Evolutionary conservation across 805 yeast genomes (phyloP), one percentile per base, ranked within the genome.

Genomic region (Lachancea sp.): DNA sequence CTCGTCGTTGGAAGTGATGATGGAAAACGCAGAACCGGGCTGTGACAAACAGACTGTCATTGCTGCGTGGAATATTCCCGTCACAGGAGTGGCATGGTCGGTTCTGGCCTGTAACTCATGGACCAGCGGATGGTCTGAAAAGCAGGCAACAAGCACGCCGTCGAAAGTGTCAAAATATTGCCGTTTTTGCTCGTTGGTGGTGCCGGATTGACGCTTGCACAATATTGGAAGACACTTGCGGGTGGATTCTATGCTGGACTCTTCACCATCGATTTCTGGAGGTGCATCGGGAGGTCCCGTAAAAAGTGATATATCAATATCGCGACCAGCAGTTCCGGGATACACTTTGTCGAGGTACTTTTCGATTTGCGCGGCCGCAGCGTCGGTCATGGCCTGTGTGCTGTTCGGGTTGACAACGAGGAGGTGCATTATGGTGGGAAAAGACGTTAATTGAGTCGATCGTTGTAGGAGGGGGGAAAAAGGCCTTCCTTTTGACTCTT

Each of bases 81-180:
- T 42, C 13, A 51, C 51, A 25, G 37, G 50, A 22, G 48, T 53
- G 29, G 45, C 43, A 38, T 35, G 38, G 35, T 29, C 44, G 37
- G 31, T 43, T 26, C 43, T 42, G 41, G 37, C 37, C 32, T 15
- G 38, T 26, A 45, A 25, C 10, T 40, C 44, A 34, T 26, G 43
- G 16, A 53, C 60, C 38, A 57, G 49, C 30, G 62, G 62, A 41
- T 57, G 62, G 39, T 57, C 58, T 16, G 62, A 57, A 30, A 57
- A 57, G 37, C 62, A 57, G 2, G 54, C 58, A 3, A 57, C 50
- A 25, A 57, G 44, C 20, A 57, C 45, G 32, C 60, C 62, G 38
- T 54, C 55, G 41, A 43, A 56, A 6, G 45, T 52, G 15, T 45
- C 39, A 41, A 49, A 56, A 39, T 49, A 49, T 36, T 31, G 46